Conservation (phyloP, 352 stramenopile species). For the Phytophthora europaea region DNA sequence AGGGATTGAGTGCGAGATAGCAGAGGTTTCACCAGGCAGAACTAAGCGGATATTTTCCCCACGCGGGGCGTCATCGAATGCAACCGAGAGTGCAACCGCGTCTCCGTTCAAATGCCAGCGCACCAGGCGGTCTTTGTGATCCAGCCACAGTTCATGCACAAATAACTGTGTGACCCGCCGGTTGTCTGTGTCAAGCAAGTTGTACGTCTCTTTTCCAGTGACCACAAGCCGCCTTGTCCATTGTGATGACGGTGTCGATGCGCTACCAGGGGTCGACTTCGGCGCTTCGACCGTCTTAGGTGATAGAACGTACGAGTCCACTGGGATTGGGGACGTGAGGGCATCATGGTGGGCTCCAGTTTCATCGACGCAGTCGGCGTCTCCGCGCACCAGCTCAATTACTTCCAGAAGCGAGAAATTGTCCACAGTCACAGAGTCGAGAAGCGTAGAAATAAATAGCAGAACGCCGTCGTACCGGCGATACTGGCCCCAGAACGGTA, state of each 20-base stretch:
- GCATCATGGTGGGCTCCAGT: slow-evolving; percentile 42
- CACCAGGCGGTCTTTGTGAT: slow-evolving; percentile 86
- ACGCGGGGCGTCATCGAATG: slow-evolving; percentile 72
- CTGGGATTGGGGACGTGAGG: slow-evolving; percentile 32
- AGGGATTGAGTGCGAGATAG: slow-evolving; percentile 80
- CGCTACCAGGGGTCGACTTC: slow-evolving; percentile 37
- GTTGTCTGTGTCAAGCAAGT: slow-evolving; percentile 64
- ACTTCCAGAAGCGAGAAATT: slow-evolving; percentile 81
- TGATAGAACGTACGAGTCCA: slow-evolving; percentile 47
- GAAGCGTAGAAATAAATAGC: slow-evolving; percentile 84
- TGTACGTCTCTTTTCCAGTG: slow-evolving; percentile 88
- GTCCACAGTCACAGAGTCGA: slow-evolving; percentile 81
- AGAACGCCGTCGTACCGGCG: slow-evolving; percentile 83
- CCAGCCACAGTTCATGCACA: slow-evolving; percentile 87
- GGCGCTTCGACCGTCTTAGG: slow-evolving; percentile 30
- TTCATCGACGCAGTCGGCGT: slow-evolving; percentile 73
- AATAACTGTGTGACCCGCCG: slow-evolving; percentile 85
- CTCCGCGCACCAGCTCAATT: slow-evolving; percentile 75
- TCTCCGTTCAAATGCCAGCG: slow-evolving; percentile 89
- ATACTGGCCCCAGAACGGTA: slow-evolving; percentile 89
- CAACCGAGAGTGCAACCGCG: slow-evolving; percentile 80
- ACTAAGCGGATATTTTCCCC: slow-evolving; percentile 86
- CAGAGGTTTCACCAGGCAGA: slow-evolving; percentile 75
- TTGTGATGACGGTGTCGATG: slow-evolving; percentile 60
- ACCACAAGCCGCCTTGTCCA: slow-evolving; percentile 84